Percentiles rank a stretch among this genome's conserved stretches.
phyloP scores from a whole-genome alignment of 768 basidiomycete genomes.

The Naematelia aurantialba region DNA sequence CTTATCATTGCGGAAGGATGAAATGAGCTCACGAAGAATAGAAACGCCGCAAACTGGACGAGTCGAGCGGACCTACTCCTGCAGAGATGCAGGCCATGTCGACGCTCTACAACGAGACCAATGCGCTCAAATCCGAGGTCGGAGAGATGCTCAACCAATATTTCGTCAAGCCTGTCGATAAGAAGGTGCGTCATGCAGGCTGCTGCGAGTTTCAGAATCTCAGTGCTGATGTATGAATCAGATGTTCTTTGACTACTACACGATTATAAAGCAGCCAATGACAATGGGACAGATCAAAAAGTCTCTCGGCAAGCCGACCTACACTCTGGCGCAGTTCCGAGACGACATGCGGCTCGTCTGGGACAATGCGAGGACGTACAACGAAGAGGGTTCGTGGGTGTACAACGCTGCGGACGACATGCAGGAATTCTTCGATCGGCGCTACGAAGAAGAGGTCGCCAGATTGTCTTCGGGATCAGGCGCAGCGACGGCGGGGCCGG shows the following conservation, averaged over 20 bases:
- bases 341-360: constrained; percentile 89
- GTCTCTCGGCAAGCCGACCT: constrained; percentile 60
- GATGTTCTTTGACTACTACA: constrained; percentile 91
- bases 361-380: constrained; percentile 86
- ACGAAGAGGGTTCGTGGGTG: constrained; percentile 91
- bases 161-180: constrained; percentile 48
- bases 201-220: neutral
- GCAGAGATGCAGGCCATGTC: constrained; percentile 33
- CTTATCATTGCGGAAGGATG: too few relatives aligned
- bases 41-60: constrained; percentile 4
- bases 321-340: constrained; percentile 66
- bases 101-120: constrained; percentile 39
- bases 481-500: neutral
- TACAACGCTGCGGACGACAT: constrained; percentile 91
- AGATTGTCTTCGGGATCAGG: constrained; percentile 5
- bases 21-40: too few relatives aligned
- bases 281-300: constrained; percentile 82
- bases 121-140: constrained; percentile 31
- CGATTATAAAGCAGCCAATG: constrained; percentile 81
- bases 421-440: constrained; percentile 77
- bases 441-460: constrained; percentile 58
- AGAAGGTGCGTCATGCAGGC: constrained; percentile 47
- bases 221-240: constrained; percentile 39
- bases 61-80: constrained; percentile 1
- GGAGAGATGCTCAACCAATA: constrained; percentile 42